Evolutionary conservation across 2,329 filamentous ascomycete genomes (phyloP).

Genomic region (Pseudogymnoascus sp.): DNA sequence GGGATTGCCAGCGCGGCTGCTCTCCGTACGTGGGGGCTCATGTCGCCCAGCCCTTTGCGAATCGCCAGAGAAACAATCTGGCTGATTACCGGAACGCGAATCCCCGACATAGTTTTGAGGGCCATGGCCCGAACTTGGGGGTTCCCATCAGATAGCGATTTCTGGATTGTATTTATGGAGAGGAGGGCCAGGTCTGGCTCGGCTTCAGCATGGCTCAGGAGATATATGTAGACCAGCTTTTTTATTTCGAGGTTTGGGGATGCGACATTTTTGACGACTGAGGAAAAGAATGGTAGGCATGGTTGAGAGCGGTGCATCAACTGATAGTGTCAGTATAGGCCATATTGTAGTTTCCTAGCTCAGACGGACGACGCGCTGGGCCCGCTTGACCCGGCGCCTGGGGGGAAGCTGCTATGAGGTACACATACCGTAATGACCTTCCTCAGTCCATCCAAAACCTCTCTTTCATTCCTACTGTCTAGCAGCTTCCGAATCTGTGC

Average conservation of each 20-base stretch:
- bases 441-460: slow-evolving; percentile 85
- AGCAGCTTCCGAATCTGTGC: slow-evolving; percentile 88
- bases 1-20: slow-evolving; percentile 89
- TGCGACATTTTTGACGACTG: slow-evolving; percentile 94
- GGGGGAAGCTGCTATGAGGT: not conserved
- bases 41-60: slow-evolving; percentile 86
- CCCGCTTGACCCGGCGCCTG: not conserved
- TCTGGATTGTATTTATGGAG: slow-evolving; percentile 98
- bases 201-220: slow-evolving; percentile 91
- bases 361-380: slow-evolving; percentile 16
- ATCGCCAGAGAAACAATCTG: slow-evolving; percentile 95
- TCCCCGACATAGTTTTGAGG: slow-evolving; percentile 92
- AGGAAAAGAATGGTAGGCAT: slow-evolving; percentile 90
- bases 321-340: slow-evolving; percentile 37
- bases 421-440: slow-evolving; percentile 75
- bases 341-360: not conserved
- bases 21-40: slow-evolving; percentile 89
- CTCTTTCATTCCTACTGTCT: slow-evolving; percentile 86
- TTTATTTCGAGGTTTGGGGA: slow-evolving; percentile 92
- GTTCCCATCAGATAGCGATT: slow-evolving; percentile 87
- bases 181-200: slow-evolving; percentile 92
- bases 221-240: slow-evolving; percentile 97
- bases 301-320: slow-evolving; percentile 93
- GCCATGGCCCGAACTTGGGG: slow-evolving; percentile 87
- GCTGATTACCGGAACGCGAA: slow-evolving; percentile 93